These are phyloP conservation scores for Eimeria tenella DNA, from an alignment of 169 alveolate species.

Conservation along the genomic window DNA sequence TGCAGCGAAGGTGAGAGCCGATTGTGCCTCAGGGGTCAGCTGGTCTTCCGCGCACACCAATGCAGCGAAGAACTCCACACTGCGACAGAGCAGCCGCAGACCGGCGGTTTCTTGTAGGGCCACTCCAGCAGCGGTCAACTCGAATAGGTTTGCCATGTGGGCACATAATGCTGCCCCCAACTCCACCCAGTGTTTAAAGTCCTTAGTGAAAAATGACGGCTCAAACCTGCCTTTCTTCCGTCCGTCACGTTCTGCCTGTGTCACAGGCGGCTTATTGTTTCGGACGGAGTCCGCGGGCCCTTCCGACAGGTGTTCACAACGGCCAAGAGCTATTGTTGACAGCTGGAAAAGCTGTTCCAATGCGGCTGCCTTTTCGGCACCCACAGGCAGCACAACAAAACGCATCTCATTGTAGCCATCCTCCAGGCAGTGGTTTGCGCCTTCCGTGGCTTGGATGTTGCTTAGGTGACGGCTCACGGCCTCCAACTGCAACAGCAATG, in stretches of 20 bases:
- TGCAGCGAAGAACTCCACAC: constrained; percentile 5
- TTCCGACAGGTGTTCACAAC: background rate
- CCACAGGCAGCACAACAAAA: no score
- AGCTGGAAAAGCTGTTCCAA: background rate
- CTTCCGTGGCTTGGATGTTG: background rate
- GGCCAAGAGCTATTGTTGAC: background rate
- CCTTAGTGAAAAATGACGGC: background rate
- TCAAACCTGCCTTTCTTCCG: background rate
- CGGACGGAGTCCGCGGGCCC: no score
- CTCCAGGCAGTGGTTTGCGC: no score
- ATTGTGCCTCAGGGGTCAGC: background rate
- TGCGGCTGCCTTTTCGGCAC: background rate
- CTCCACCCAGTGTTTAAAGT: constrained; percentile 5
- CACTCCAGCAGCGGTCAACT: constrained; percentile 29
- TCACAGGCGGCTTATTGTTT: no score
- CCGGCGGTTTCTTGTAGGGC: background rate
- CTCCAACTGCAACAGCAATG: constrained; percentile 45
- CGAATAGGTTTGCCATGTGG: constrained; percentile 18
- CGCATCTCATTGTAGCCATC: no score
- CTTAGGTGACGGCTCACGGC: constrained; percentile 44
- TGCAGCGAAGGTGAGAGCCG: background rate
- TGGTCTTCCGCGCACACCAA: background rate
- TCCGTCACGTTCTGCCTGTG: no score
- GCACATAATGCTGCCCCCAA: constrained; percentile 1
- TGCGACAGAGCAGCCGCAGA: constrained; percentile 54